Percentiles rank a stretch among this genome's conserved stretches.
Evolutionary conservation across 768 basidiomycete genomes (phyloP).

Genomic region (Candolleomyces eurysporus): DNA sequence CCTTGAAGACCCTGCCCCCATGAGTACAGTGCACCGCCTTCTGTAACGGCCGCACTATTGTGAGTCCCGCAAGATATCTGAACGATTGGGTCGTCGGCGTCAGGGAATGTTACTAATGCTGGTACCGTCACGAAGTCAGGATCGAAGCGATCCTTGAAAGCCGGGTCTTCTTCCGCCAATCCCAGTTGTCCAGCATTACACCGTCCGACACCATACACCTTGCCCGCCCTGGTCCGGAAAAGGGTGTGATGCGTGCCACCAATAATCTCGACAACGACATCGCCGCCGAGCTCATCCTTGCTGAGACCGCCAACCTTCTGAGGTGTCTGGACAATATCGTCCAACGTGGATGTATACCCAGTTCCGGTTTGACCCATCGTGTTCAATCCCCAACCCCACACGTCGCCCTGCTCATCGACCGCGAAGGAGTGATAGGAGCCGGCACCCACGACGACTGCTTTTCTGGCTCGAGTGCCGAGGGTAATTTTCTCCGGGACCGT

Average conservation of each 20-base stretch:
- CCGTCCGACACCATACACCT: constrained; percentile 85
- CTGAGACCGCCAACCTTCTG: constrained; percentile 62
- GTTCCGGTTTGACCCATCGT: constrained; percentile 83
- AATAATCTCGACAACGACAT: constrained; percentile 65
- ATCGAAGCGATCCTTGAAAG: constrained; percentile 51
- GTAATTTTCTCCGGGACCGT: constrained; percentile 85
- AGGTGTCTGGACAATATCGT: constrained; percentile 58
- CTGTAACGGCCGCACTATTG: constrained; percentile 70
- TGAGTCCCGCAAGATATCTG: constrained; percentile 68
- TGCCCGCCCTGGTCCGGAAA: constrained; percentile 81
- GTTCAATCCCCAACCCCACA: constrained; percentile 97
- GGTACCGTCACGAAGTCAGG: constrained; percentile 67
- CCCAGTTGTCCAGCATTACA: constrained; percentile 85
- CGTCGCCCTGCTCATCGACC: constrained; percentile 75
- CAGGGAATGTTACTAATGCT: constrained; percentile 61
- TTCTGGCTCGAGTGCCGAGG: constrained; percentile 63
- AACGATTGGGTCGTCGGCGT: constrained; percentile 59
- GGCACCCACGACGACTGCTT: constrained; percentile 66
- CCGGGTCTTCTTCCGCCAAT: constrained; percentile 65
- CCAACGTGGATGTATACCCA: constrained; percentile 42
- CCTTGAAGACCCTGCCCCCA: constrained; percentile 83
- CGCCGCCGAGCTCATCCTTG: constrained; percentile 57
- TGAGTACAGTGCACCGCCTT: constrained; percentile 64
- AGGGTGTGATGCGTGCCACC: constrained; percentile 90
- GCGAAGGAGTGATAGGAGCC: constrained; percentile 91